Evolutionary conservation across 2,329 filamentous ascomycete genomes (phyloP).

Genomic region (Metarhizium robertsii): DNA sequence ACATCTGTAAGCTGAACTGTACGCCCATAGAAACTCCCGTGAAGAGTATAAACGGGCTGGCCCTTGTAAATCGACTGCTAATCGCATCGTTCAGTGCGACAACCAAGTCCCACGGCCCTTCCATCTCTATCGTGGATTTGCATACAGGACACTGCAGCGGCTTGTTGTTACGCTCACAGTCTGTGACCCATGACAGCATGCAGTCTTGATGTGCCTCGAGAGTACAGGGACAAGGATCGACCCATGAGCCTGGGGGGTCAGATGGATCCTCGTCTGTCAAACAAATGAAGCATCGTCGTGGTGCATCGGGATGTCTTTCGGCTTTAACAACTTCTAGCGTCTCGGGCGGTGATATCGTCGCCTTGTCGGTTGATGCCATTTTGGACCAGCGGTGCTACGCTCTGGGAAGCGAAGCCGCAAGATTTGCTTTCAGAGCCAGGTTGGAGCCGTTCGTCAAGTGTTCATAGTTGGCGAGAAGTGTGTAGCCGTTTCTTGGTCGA

Average conservation of each 20-base stretch:
- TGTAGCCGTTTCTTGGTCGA: neutral
- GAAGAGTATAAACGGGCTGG: slow-evolving; percentile 54
- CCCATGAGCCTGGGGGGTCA: slow-evolving; percentile 52
- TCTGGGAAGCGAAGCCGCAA: neutral
- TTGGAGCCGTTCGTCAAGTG: neutral
- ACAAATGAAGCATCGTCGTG: slow-evolving; percentile 53
- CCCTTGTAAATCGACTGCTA: slow-evolving; percentile 43
- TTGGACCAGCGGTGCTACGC: neutral
- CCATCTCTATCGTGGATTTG: slow-evolving; percentile 69
- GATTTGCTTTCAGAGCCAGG: neutral
- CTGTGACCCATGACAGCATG: slow-evolving; percentile 86
- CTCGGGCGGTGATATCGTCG: slow-evolving; percentile 7
- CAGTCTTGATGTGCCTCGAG: slow-evolving; percentile 86
- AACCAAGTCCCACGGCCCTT: slow-evolving; percentile 63
- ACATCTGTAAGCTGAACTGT: slow-evolving; percentile 42
- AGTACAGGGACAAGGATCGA: slow-evolving; percentile 82
- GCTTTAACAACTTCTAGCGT: slow-evolving; percentile 9
- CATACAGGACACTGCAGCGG: slow-evolving; percentile 82
- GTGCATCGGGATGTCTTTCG: slow-evolving; percentile 15
- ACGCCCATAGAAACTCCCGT: slow-evolving; percentile 44
- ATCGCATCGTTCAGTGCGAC: slow-evolving; percentile 56
- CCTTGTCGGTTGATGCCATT: slow-evolving; percentile 2
- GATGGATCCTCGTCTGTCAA: slow-evolving; percentile 45
- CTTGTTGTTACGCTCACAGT: slow-evolving; percentile 60
- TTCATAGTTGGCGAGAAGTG: neutral